Evolutionary conservation across 2,329 filamentous ascomycete species (phyloP).

Genomic region (Arthrobotrys sphaeroides): DNA sequence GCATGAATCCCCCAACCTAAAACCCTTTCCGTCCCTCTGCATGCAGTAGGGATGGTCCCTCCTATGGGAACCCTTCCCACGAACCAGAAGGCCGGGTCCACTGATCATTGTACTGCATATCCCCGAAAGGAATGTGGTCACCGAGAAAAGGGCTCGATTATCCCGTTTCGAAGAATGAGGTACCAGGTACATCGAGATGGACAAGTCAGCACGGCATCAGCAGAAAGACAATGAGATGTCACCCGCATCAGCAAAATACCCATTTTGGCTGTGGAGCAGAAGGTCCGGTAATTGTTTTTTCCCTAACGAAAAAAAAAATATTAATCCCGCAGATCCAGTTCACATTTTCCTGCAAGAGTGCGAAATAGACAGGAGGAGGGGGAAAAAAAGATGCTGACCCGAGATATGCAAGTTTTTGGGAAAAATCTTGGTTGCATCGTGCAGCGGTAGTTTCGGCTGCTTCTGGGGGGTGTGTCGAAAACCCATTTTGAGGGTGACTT

Average conservation of each 20-base stretch:
- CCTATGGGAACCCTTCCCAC: constrained; percentile 53
- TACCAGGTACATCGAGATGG: constrained; percentile 17
- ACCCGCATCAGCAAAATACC: constrained; percentile 1
- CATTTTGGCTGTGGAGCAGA: constrained; percentile 11
- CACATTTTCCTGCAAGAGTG: not conserved
- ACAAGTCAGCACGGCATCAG: not conserved
- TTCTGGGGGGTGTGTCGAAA: not conserved
- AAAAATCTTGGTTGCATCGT: constrained; percentile 10
- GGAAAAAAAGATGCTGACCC: constrained; percentile 9
- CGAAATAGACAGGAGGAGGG: too few relatives aligned
- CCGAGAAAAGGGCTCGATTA: constrained; percentile 10
- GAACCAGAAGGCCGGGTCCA: constrained; percentile 52
- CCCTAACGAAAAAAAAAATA: not conserved
- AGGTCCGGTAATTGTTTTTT: constrained; percentile 1
- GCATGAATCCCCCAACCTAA: not conserved
- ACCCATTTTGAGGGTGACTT: not conserved
- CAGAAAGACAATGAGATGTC: not conserved
- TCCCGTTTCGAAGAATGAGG: constrained; percentile 4
- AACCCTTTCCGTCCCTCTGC: constrained; percentile 32
- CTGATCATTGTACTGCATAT: constrained; percentile 41
- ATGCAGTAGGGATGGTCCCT: constrained; percentile 11
- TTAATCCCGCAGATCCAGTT: constrained; percentile 15
- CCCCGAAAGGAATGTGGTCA: constrained; percentile 15
- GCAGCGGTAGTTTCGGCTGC: constrained; percentile 20
- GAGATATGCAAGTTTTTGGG: not conserved